Conservation (phyloP, 129 eudicot genomes). For the Artemisia annua region DNA sequence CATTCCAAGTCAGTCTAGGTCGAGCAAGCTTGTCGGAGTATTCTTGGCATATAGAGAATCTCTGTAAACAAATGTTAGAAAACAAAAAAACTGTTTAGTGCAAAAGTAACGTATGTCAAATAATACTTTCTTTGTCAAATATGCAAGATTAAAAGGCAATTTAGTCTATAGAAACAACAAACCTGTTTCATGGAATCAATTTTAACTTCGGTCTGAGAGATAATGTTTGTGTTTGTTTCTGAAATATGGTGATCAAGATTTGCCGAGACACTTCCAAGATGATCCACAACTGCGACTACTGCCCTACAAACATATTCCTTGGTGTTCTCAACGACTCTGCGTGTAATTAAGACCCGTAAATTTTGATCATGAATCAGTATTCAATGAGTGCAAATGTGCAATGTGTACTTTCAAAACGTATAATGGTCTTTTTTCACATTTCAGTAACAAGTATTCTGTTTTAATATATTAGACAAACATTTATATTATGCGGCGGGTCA, state of each 20-base stretch:
- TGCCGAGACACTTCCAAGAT: slow-evolving; percentile 69
- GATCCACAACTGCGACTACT: slow-evolving; percentile 77
- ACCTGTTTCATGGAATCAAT: slow-evolving; percentile 59
- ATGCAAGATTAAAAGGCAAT: no score
- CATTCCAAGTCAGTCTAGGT: slow-evolving; percentile 40
- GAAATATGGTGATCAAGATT: slow-evolving; percentile 49
- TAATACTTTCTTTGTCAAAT: neutral
- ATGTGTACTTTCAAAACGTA: no score
- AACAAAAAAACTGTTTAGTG: neutral
- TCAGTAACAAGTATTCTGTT: no score
- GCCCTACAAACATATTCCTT: slow-evolving; percentile 67
- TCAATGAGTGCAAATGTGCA: no score
- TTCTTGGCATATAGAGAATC: slow-evolving; percentile 48
- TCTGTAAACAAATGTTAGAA: slow-evolving; percentile 26
- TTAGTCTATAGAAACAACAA: neutral
- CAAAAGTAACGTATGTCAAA: neutral
- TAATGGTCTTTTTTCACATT: no score
- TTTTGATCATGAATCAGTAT: no score
- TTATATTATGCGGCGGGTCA: no score
- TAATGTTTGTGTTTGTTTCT: slow-evolving; percentile 15
- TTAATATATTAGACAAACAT: no score
- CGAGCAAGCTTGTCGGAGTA: slow-evolving; percentile 56
- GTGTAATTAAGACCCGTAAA: neutral
- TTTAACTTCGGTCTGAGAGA: slow-evolving; percentile 43
- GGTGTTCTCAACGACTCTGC: slow-evolving; percentile 67